Conservation (phyloP, 2,329 filamentous ascomycete species). For the Pseudogymnoascus sp. region DNA sequence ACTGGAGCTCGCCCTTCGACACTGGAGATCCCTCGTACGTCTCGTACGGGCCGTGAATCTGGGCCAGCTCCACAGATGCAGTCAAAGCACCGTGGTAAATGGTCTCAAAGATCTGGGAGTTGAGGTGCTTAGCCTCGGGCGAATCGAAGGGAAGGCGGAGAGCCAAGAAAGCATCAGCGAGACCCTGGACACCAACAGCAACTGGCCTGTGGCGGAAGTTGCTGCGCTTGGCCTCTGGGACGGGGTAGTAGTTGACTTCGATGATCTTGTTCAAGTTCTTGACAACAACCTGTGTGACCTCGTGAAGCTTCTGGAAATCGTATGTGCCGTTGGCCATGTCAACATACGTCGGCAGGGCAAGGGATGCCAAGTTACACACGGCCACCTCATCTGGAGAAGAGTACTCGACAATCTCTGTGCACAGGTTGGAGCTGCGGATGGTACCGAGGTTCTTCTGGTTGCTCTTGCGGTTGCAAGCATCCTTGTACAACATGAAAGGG, state of each 20-base stretch:
- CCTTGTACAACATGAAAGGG: constrained; percentile 99
- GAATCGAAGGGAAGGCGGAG: constrained; percentile 97
- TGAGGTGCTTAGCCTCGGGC: constrained; percentile 83
- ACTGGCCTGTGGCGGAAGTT: constrained; percentile 97
- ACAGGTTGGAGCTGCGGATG: constrained; percentile 96
- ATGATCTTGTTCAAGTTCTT: constrained; percentile 98
- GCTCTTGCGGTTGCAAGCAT: constrained; percentile 96
- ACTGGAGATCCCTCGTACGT: constrained; percentile 91
- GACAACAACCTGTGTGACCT: constrained; percentile 85
- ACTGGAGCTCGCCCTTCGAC: constrained; percentile 92
- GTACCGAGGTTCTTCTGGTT: constrained; percentile 99
- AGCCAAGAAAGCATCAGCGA: constrained; percentile 95
- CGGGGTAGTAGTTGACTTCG: constrained; percentile 97
- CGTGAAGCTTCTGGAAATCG: constrained; percentile 94
- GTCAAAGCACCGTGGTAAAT: constrained; percentile 96
- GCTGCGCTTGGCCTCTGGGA: constrained; percentile 85
- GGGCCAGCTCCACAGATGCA: constrained; percentile 78
- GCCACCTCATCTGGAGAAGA: constrained; percentile 95
- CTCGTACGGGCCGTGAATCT: constrained; percentile 75
- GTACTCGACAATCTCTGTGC: constrained; percentile 98
- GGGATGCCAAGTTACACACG: constrained; percentile 93
- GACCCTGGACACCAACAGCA: constrained; percentile 92
- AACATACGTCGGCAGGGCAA: constrained; percentile 85
- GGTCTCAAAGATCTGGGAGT: constrained; percentile 98
- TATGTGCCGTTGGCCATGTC: constrained; percentile 79